phyloP scores from a whole-genome alignment of 345 rosid genomes.

The Stellera chamaejasme region DNA sequence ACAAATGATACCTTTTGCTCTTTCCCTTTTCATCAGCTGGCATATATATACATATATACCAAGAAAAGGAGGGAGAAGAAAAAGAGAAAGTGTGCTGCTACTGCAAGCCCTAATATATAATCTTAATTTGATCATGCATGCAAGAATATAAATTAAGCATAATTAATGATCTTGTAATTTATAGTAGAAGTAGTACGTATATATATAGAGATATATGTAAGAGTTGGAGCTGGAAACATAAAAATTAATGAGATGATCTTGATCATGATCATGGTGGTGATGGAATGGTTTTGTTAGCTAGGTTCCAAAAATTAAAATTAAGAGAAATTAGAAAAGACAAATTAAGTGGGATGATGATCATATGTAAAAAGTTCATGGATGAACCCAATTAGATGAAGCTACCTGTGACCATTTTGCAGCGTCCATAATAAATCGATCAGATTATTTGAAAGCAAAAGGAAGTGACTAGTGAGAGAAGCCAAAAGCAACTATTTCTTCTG shows the following conservation, averaged over 20 bases:
- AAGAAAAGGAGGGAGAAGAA: neutral
- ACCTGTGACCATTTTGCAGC: constrained; percentile 45
- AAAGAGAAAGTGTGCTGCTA: constrained; percentile 9
- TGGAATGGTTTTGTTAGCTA: constrained; percentile 9
- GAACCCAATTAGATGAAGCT: constrained; percentile 3
- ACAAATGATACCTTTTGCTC: constrained; percentile 11
- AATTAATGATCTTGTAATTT: no score
- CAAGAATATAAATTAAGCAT: constrained; percentile 6
- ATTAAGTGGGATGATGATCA: neutral
- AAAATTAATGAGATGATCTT: constrained; percentile 13
- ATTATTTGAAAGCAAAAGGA: constrained; percentile 2
- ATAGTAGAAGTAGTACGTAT: no score
- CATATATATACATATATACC: constrained; percentile 3
- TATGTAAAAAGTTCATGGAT: neutral
- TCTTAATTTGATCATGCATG: constrained; percentile 13
- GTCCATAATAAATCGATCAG: constrained; percentile 35
- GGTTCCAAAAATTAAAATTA: neutral
- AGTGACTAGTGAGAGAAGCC: constrained; percentile 18
- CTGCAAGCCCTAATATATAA: constrained; percentile 18
- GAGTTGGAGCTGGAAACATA: constrained; percentile 17
- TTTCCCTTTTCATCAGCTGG: constrained; percentile 6
- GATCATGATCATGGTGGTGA: constrained; percentile 6
- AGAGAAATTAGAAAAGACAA: neutral
- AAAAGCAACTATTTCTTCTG: constrained; percentile 26
- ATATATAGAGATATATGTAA: no score